Evolutionary conservation across 2,329 filamentous ascomycete genomes (phyloP).

Genomic region (Ophiostoma himal-ulmi): DNA sequence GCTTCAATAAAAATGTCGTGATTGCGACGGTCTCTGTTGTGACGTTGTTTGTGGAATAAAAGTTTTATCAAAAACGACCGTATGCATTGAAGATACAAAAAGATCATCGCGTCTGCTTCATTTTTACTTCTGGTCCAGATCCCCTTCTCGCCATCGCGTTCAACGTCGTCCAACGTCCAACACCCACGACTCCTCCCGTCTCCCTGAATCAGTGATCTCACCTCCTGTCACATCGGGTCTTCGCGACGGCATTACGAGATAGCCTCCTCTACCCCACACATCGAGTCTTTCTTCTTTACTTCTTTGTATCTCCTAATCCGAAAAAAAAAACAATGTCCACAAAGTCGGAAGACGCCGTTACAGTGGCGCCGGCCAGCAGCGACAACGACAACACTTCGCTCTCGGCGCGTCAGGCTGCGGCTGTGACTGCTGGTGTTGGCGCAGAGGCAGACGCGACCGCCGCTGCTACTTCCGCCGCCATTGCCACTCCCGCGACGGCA

Average conservation of each 20-base stretch:
- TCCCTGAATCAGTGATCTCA: conserved; percentile 3
- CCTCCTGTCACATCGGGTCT: neutral
- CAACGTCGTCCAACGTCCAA: conserved; percentile 7
- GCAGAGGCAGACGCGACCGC: neutral
- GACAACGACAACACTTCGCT: neutral
- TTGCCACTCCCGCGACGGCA: too few species aligned
- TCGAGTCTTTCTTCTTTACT: neutral
- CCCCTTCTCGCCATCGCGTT: neutral
- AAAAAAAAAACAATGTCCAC: neutral
- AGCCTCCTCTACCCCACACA: neutral
- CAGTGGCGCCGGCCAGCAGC: neutral
- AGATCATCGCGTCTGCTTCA: neutral
- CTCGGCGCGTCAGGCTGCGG: neutral
- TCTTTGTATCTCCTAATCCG: neutral
- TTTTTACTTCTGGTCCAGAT: neutral
- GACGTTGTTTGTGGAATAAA: conserved; percentile 3
- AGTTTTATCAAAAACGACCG: neutral
- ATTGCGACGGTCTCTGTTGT: neutral
- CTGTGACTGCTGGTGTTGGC: neutral
- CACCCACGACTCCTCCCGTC: neutral
- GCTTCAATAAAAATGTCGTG: conserved; percentile 3
- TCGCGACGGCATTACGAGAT: neutral
- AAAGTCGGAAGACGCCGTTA: conserved; percentile 1
- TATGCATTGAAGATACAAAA: conserved; percentile 2
- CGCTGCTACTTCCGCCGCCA: neutral